A percentile compares a stretch with the other conserved stretches of the same genome.
Evolutionary conservation across 164 flowering plant genomes (phyloP).

Genomic region (Piper betle): DNA sequence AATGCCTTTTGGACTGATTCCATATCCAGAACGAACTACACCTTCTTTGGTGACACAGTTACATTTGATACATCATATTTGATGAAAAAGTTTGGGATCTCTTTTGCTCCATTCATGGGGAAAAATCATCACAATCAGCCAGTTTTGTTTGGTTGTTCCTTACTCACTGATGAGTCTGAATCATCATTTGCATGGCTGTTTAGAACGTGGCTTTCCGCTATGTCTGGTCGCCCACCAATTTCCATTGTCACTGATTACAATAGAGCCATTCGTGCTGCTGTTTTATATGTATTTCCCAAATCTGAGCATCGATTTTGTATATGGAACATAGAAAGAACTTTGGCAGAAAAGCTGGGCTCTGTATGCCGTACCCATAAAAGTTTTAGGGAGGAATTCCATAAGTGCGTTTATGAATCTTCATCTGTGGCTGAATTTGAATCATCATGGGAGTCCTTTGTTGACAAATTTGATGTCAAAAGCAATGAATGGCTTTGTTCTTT

Average conservation of each 20-base stretch:
- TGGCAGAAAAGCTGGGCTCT: slow-evolving; percentile 43
- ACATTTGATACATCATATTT: slow-evolving; percentile 40
- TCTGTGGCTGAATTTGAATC: slow-evolving; percentile 1
- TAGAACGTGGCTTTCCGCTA: slow-evolving; percentile 52
- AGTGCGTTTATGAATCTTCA: neutral
- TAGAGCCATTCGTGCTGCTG: slow-evolving; percentile 34
- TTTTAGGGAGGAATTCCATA: slow-evolving; percentile 14
- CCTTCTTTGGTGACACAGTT: slow-evolving; percentile 53
- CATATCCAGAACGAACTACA: slow-evolving; percentile 45
- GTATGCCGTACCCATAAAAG: slow-evolving; percentile 31
- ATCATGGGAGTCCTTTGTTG: slow-evolving; percentile 12
- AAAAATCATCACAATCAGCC: slow-evolving; percentile 54
- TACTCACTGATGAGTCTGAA: slow-evolving; percentile 48
- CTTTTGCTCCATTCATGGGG: slow-evolving; percentile 57
- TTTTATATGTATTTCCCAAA: slow-evolving; percentile 39
- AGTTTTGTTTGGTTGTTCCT: slow-evolving; percentile 55
- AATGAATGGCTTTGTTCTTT: slow-evolving; percentile 54
- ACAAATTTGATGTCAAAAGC: slow-evolving; percentile 36
- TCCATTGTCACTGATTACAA: slow-evolving; percentile 50
- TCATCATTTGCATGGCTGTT: slow-evolving; percentile 55
- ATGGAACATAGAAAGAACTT: slow-evolving; percentile 54
- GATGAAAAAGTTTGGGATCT: slow-evolving; percentile 35
- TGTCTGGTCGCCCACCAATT: slow-evolving; percentile 39
- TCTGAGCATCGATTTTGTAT: slow-evolving; percentile 46
- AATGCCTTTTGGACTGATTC: slow-evolving; percentile 66